Conservation (phyloP, 306 rosid species). For the Medicago ruthenica region DNA sequence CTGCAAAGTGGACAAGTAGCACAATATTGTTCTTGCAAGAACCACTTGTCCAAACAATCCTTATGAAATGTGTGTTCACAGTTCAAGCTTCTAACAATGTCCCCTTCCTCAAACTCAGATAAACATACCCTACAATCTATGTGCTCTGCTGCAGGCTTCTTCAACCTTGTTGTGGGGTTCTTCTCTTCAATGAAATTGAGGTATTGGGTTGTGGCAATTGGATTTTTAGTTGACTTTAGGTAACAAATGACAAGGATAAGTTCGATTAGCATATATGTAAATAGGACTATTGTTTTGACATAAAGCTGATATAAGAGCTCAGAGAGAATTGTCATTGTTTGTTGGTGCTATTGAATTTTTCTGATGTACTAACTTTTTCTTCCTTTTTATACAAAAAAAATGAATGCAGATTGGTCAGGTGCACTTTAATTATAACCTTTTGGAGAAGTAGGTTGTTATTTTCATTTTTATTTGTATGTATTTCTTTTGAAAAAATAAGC, state of each 20-base stretch:
- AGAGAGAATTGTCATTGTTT: constrained; percentile 66
- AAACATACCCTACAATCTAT: constrained; percentile 81
- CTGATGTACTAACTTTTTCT: background rate
- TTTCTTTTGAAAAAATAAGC: too few relatives aligned
- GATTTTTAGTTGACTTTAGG: constrained; percentile 47
- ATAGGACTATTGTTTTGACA: constrained; percentile 58
- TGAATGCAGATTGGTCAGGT: background rate
- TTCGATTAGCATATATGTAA: constrained; percentile 65
- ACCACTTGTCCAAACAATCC: constrained; percentile 87
- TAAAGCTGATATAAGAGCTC: constrained; percentile 65
- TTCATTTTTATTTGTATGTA: background rate
- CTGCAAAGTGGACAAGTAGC: constrained; percentile 96
- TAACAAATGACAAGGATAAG: constrained; percentile 49
- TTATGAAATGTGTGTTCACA: constrained; percentile 83
- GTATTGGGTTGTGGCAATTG: constrained; percentile 69
- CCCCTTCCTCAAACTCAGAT: constrained; percentile 79
- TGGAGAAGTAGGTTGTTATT: background rate
- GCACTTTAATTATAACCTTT: background rate
- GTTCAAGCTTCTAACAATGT: constrained; percentile 63
- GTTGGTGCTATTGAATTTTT: background rate
- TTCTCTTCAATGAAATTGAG: constrained; percentile 73
- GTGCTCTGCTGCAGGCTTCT: background rate
- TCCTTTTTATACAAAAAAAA: background rate
- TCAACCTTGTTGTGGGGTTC: constrained; percentile 55
- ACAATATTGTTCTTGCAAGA: constrained; percentile 57